Evolutionary conservation across 768 basidiomycete species (phyloP), one percentile per base, ranked within the genome.

Genomic region (Mycena haematopus): DNA sequence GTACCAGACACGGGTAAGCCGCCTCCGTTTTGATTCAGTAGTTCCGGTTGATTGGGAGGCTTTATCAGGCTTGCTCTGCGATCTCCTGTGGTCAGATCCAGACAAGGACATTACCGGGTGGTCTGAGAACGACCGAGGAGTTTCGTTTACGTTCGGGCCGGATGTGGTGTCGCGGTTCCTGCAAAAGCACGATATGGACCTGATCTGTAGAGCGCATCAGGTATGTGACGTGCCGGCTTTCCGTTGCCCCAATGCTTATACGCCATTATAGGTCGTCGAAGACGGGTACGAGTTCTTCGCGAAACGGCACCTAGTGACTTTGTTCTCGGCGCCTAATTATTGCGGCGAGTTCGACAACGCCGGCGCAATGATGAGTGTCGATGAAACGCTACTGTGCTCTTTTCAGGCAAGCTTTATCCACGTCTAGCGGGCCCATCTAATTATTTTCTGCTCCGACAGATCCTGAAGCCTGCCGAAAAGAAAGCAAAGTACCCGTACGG

Each of bases 261-360:
- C 21, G 31, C 17, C 27, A 10, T 46, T 19, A 0, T 71, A 96
- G 92, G 96, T 98, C 74, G 96, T 99, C 56, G 96, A 99, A 75
- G 96, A 99, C 68, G 96, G 96, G 35, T 99, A 99, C 76, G 96
- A 99, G 75, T 99, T 99, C 79, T 99, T 99, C 72, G 96, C 96
- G 51, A 98, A 98, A 79, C 85, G 96, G 68, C 96, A 96, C 80
- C 78, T 99, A 68, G 96, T 99, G 68, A 99, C 96, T 46, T 77
- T 99, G 49, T 99, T 99, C 81, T 96, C 95, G 27, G 96, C 96
- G 53, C 96, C 96, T 65, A 94, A 94, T 81, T 93, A 94, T 73
- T 93, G 92, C 69, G 92, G 94, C 65, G 93, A 99, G 80, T 99
- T 99, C 72, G 96, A 99, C 77, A 99, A 99, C 76, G 96, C 97